phyloP scores from a whole-genome alignment of 805 yeast species.

The Torulaspora indica region DNA sequence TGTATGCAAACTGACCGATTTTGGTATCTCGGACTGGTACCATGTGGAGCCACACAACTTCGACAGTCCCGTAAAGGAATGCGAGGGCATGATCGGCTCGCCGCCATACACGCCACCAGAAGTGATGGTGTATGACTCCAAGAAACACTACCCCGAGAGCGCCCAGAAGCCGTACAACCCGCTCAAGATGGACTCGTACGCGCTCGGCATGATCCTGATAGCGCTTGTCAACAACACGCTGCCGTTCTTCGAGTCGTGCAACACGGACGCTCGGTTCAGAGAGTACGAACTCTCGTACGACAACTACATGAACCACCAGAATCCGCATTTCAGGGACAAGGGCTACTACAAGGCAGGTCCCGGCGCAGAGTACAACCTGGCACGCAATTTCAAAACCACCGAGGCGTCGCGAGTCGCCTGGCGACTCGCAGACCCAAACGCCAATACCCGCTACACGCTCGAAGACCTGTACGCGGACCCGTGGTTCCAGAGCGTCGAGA shows the following conservation, averaged over 20 bases:
- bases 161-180: constrained; percentile 49
- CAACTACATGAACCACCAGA: constrained; percentile 35
- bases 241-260: constrained; percentile 54
- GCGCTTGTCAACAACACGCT: constrained; percentile 52
- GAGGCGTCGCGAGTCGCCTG: constrained; percentile 68
- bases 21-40: constrained; percentile 68
- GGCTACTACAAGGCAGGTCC: constrained; percentile 53
- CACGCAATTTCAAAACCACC: constrained; percentile 51
- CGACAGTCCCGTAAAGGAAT: constrained; percentile 36
- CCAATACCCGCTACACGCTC: constrained; percentile 49
- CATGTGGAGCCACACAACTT: constrained; percentile 51
- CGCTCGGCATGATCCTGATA: constrained; percentile 63
- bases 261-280: constrained; percentile 47
- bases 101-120: constrained; percentile 83
- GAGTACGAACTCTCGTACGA: constrained; percentile 52
- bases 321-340: constrained; percentile 46
- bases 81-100: constrained; percentile 60
- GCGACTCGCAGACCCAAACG: constrained; percentile 66
- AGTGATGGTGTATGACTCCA: constrained; percentile 45
- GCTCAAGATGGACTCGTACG: constrained; percentile 66
- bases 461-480: constrained; percentile 54
- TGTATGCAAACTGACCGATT: constrained; percentile 64
- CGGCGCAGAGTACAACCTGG: constrained; percentile 67
- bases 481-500: constrained; percentile 56
- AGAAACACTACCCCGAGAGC: constrained; percentile 34